Evolutionary conservation across 2,329 filamentous ascomycete species (phyloP), one percentile per base, ranked within the genome.

Genomic region (Apiospora malaysiana): DNA sequence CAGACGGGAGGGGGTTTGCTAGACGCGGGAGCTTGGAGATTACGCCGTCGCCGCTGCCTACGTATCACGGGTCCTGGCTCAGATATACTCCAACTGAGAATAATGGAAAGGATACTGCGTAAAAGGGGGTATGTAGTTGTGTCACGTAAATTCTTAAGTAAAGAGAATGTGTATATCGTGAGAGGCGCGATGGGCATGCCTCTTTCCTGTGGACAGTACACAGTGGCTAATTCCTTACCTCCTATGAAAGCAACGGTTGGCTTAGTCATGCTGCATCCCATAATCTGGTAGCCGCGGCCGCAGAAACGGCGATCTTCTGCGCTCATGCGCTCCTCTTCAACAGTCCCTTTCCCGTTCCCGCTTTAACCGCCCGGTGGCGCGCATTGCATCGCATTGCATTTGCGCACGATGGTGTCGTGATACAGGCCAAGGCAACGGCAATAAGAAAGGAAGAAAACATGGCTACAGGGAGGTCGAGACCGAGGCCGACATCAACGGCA

Each of bases 371-470:
- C 56, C 56, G 32, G 32, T 63, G 56, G 32, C 56, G 56, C 56
- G 56, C 56, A 63, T 63, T 63, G 56, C 56, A 63, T 40, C 56
- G 56, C 56, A 59, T 42, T 63, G 56, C 56, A 59, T 42, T 63
- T n/a, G 56, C 32, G 18, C 27, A 40, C 8, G 10, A 63, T 40
- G 56, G 56, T 40, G 32, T 56, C 32, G 56, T 32, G 56, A 12
- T n/a, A 63, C 51, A 32, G 51, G 18, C 51, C 51, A 7, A 37
- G 51, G 51, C 18, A 59, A 59, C 27, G 51, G 51, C 5, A 18
- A 56, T 32, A 56, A 32, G 49, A 56, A 56, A 51, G 23, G 23
- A 51, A 25, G 12, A 23, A 56, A 32, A 25, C 14, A 32, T 10
- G 27, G 51, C 18, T 16, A 21, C 21, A 16, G 21, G 51, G 42